These are phyloP conservation scores for Crotalaria pallida DNA, from an alignment of 306 rosid species.

Conservation along the genomic window DNA sequence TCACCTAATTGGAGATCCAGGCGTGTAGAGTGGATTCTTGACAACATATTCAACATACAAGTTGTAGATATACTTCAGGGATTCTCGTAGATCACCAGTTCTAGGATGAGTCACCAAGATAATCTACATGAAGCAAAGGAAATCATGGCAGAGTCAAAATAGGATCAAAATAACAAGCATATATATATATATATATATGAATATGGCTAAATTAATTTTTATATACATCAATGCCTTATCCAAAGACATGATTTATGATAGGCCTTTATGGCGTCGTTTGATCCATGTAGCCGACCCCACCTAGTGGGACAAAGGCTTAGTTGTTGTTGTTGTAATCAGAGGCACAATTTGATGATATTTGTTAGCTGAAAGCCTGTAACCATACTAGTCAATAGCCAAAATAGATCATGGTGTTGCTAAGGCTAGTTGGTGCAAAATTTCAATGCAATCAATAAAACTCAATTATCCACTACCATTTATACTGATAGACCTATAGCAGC, in stretches of 20 bases:
- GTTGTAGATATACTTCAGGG: conserved; percentile 86
- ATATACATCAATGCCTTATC: no score
- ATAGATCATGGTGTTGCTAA: no score
- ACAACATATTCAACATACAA: conserved; percentile 92
- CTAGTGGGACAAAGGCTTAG: no score
- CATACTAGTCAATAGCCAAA: no score
- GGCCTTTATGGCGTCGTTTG: no score
- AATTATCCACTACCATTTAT: not conserved
- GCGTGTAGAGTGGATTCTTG: conserved; percentile 78
- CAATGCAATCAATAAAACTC: not conserved
- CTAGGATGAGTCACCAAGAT: conserved; percentile 91
- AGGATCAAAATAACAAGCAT: not conserved
- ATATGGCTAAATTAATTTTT: not conserved
- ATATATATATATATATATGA: not conserved
- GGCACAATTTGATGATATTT: no score
- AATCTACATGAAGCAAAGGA: conserved; percentile 45
- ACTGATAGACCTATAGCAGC: not conserved
- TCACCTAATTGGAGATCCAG: conserved; percentile 85
- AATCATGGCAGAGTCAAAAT: conserved; percentile 1
- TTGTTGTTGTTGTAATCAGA: no score
- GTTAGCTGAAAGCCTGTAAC: no score
- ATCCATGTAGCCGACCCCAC: no score
- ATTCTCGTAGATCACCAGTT: conserved; percentile 81
- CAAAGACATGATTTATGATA: no score
- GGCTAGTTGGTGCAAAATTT: no score